Base-by-base conservation (phyloP, 2,329 filamentous ascomycete species). In the Colletotrichum zoysiae region DNA sequence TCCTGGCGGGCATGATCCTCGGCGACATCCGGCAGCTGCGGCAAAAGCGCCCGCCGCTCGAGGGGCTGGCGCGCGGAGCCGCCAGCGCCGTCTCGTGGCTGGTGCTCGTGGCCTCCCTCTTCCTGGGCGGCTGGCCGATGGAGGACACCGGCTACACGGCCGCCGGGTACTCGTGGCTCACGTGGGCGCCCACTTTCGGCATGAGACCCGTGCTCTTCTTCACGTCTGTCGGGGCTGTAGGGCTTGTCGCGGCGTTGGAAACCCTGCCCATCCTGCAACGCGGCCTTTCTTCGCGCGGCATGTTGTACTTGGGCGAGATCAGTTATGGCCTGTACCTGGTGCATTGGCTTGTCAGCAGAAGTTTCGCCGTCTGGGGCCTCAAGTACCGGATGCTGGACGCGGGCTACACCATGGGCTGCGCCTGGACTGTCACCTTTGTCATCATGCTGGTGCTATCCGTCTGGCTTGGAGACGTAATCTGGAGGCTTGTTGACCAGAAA, bases 241-340 rank as follows among this genome's bases (percentile, higher is more conserved):
- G 42, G 5, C 23, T 73, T 16, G 61, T 73, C 2, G 42, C 50
- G 33, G 58, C 70, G 16, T 30, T 74, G 5, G 59, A 73, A 9
- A 65, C 60, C 3, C 12, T 70, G 12, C 55, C 55, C 6, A 42
- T 85, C 85, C 81, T 91, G n/a, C 87, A 86, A 78, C 74, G 80
- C 5, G 88, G 90, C 76, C 90, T 92, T 74, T 89, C 90, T 78
- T 82, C 81, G 0, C 81, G 82, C 11, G 86, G 89, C 76, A 88
- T 86, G 76, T 89, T 90, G 76, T 90, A 90, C 72, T 83, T 92
- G 2, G 90, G 90, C 0, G 85, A 86, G 58, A 84, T 91, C 65
- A 91, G 89, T 0, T 92, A 87, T 77, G 84, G 87, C 1, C 80
- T 92, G 18, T 92, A 92, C 78, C 82, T 92, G 11, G 84, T 91